Evolutionary conservation across 2,329 filamentous ascomycete species (phyloP), one percentile per base, ranked within the genome.

Genomic region (Stagonosporopsis vannaccii): DNA sequence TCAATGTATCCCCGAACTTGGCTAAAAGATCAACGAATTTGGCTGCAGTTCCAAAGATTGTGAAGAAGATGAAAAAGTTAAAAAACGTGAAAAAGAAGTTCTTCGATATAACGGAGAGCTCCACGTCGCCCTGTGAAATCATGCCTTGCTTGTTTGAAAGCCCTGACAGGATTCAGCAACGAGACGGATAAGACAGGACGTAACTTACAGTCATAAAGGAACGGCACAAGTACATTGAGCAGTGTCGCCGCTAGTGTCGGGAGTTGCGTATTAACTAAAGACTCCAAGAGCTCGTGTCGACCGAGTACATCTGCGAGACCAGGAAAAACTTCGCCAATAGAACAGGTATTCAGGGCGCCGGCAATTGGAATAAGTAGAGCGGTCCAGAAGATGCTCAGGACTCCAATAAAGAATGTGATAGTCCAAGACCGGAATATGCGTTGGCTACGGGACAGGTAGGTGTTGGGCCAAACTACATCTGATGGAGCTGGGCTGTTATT

Each of bases 51-150:
- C 90, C 90, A 41, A 96, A 90, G 23, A 95, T 84, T 1, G 94
- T 96, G 74, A 98, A 97, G 40, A 98, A 86, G 46, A 98, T 85
- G 78, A 99, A 99, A 54, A 98, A 91, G 78, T 99, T 99, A 85
- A 99, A 98, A 77, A 99, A 99, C 9, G 90, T 93, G 74, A 99
- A 99, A 82, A 98, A 97, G 79, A 98, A 99, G 77, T 98, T 99
- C 80, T 99, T 99, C 50, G 92, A 97, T 63, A 99, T 94, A 40
- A 96, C 84, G 0, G 95, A 98, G 6, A 99, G 83, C 75, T 98
- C 95, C 20, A 99, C 88, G 60, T 99, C 95, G 40, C 92, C 92
- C 66, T 92, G 91, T 0, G 95, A 98, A 47, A 97, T 91, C 88
- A 96, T 96, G 44, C 95, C 95, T 79, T 99, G 95, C 48, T 87